These are phyloP conservation scores for Cetradonia linearis DNA, from an alignment of 495 filamentous ascomycete species.

Conservation along the genomic window DNA sequence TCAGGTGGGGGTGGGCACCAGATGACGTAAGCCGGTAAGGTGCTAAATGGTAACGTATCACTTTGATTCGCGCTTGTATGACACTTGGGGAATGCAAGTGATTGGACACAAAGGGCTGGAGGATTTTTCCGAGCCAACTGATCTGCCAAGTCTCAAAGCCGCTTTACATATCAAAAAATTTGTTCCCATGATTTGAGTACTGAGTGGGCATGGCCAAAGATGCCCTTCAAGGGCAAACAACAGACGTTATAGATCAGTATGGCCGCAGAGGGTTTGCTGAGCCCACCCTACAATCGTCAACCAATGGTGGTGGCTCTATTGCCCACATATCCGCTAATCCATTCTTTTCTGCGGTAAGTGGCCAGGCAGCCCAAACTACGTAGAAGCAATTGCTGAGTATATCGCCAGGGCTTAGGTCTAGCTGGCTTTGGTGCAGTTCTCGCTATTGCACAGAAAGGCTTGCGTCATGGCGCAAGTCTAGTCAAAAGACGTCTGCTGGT, in stretches of 20 bases:
- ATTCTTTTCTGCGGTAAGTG: constrained; percentile 55
- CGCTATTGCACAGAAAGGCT: constrained; percentile 62
- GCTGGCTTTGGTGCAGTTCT: constrained; percentile 72
- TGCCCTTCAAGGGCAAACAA: constrained; percentile 8
- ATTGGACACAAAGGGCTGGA: background rate
- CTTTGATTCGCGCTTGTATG: background rate
- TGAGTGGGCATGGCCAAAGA: constrained; percentile 15
- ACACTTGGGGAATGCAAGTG: background rate
- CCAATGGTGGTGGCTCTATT: constrained; percentile 33
- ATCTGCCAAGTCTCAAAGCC: background rate
- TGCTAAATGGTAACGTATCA: too few relatives aligned
- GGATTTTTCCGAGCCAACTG: background rate
- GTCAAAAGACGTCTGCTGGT: constrained; percentile 80
- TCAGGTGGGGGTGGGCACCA: too few relatives aligned
- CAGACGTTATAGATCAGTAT: constrained; percentile 11
- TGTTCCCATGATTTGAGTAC: constrained; percentile 12
- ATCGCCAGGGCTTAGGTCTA: constrained; percentile 62
- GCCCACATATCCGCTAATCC: constrained; percentile 53
- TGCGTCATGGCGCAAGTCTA: constrained; percentile 57
- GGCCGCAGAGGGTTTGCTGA: constrained; percentile 7
- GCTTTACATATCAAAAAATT: constrained; percentile 12
- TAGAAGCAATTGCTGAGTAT: constrained; percentile 7
- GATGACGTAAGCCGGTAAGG: too few relatives aligned
- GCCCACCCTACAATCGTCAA: background rate
- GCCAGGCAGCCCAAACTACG: background rate